Percentiles rank a stretch among this genome's conserved stretches.
phyloP scores from a whole-genome alignment of 2,329 filamentous ascomycete genomes.

The Venturia asperata region DNA sequence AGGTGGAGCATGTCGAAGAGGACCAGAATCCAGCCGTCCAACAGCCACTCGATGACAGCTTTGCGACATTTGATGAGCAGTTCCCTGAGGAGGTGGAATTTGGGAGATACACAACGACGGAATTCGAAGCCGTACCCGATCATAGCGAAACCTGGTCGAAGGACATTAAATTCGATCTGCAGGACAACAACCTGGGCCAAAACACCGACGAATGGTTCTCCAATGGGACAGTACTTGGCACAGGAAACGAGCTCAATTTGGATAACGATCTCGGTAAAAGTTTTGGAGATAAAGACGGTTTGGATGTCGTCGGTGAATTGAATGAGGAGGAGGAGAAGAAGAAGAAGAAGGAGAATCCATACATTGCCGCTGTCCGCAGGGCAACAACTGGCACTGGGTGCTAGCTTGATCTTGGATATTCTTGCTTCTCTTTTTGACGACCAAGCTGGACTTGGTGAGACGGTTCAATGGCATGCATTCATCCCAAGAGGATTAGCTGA shows the following conservation, averaged over 20 bases:
- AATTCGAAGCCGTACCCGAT: neutral
- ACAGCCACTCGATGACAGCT: neutral
- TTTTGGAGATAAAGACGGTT: neutral
- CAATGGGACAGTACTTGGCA: neutral
- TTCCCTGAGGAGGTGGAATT: neutral
- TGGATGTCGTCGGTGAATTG: neutral
- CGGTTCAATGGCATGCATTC: neutral
- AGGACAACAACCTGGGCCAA: neutral
- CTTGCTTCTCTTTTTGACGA: neutral
- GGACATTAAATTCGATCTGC: neutral
- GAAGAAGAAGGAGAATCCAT: neutral
- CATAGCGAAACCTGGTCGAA: neutral
- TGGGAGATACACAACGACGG: neutral
- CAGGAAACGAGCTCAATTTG: neutral
- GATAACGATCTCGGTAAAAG: neutral
- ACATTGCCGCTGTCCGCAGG: neutral
- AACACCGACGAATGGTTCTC: neutral
- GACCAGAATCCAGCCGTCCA: neutral
- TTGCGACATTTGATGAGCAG: neutral
- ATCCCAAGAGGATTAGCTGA: neutral
- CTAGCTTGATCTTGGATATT: neutral
- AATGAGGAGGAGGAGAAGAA: too few relatives aligned
- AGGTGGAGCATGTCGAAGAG: neutral
- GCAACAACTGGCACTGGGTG: neutral
- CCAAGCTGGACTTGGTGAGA: neutral